phyloP scores from a whole-genome alignment of 306 rosid genomes.

The Cucurbita argyrosperma region DNA sequence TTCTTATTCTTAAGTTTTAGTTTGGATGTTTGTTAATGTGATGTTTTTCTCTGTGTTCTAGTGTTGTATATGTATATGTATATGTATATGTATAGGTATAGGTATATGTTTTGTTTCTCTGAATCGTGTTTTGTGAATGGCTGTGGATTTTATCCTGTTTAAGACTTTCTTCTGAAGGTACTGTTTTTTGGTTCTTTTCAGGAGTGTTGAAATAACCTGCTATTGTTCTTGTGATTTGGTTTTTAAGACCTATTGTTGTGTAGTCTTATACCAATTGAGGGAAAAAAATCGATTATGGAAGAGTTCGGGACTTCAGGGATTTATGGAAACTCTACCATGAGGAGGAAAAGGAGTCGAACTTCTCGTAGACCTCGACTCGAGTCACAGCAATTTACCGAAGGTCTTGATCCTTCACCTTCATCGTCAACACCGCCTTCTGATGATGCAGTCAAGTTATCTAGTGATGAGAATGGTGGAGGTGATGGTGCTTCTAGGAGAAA shows the following conservation, averaged over 20 bases:
- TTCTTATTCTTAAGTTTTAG: neutral
- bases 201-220: neutral
- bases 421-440: constrained; percentile 62
- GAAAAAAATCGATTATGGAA: constrained; percentile 36
- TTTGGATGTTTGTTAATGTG: neutral
- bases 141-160: neutral
- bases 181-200: neutral
- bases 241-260: neutral
- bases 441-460: constrained; percentile 53
- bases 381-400: constrained; percentile 45
- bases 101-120: neutral
- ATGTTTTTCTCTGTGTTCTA: neutral
- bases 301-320: constrained; percentile 34
- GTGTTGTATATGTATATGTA: neutral
- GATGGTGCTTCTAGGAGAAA: constrained; percentile 50
- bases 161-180: neutral
- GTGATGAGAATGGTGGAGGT: constrained; percentile 60
- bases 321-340: constrained; percentile 45
- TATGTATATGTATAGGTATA: neutral
- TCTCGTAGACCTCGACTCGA: constrained; percentile 73
- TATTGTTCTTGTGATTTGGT: neutral
- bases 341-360: constrained; percentile 80
- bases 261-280: constrained; percentile 9
- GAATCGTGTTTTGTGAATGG: neutral
- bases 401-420: constrained; percentile 34